phyloP scores from a whole-genome alignment of 805 yeast species.

The Lipomyces sp. region DNA sequence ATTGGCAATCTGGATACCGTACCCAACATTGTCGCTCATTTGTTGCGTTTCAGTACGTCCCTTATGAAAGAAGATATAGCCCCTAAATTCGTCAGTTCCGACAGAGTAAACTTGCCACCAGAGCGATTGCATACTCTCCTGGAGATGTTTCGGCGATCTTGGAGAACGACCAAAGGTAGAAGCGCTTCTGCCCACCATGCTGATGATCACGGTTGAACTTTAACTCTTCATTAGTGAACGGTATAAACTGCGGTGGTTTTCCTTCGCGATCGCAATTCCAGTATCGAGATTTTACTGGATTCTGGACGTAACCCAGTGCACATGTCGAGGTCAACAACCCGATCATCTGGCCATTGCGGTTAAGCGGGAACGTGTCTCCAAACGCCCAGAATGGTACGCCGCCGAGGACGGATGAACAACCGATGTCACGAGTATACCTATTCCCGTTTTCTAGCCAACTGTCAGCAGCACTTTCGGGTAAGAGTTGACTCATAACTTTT shows the following conservation, averaged over 20 bases:
- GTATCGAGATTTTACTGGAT: constrained; percentile 32
- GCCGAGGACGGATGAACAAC: constrained; percentile 28
- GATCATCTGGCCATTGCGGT: constrained; percentile 33
- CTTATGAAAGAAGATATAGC: constrained; percentile 34
- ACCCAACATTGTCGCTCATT: constrained; percentile 23
- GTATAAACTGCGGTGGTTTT: constrained; percentile 32
- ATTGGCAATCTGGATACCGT: constrained; percentile 29
- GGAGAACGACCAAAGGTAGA: constrained; percentile 34
- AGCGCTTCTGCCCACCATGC: constrained; percentile 32
- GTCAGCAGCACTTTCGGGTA: neutral
- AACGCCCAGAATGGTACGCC: constrained; percentile 31
- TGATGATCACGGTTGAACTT: constrained; percentile 23
- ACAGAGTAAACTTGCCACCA: neutral
- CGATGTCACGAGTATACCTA: constrained; percentile 35
- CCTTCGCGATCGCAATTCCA: constrained; percentile 28
- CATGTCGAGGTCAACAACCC: constrained; percentile 34
- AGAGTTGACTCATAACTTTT: too few relatives aligned
- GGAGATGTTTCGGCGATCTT: constrained; percentile 27
- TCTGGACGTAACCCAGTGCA: constrained; percentile 25
- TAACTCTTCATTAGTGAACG: constrained; percentile 32
- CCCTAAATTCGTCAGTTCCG: constrained; percentile 10
- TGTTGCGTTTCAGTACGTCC: constrained; percentile 29
- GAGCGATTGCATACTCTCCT: constrained; percentile 22
- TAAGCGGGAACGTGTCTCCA: constrained; percentile 36
- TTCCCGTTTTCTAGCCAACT: constrained; percentile 25